phyloP scores from a whole-genome alignment of 208 protist species.

The Blechomonas ayalai region DNA sequence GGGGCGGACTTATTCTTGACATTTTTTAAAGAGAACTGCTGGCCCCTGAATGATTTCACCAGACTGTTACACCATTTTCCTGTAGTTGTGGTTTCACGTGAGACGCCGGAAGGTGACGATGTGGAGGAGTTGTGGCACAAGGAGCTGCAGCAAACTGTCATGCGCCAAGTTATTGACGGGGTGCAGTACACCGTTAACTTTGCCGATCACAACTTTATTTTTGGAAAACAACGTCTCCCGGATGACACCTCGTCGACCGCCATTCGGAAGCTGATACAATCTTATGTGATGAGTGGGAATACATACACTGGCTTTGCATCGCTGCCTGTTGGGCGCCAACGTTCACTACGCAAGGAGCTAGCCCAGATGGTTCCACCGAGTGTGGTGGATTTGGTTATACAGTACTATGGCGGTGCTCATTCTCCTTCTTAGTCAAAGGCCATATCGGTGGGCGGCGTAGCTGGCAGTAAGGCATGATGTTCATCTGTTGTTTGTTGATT shows the following conservation, averaged over 20 bases:
- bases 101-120: slow-evolving; percentile 1
- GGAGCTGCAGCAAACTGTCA: neutral
- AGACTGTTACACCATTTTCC: slow-evolving; percentile 44
- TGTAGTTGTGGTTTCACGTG: slow-evolving; percentile 37
- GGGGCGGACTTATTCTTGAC: slow-evolving; percentile 69
- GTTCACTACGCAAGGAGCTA: no score
- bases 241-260: slow-evolving; percentile 50
- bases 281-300: no score
- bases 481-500: no score
- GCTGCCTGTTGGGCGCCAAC: no score
- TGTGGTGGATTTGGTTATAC: slow-evolving; percentile 3
- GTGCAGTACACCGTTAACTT: slow-evolving; percentile 25
- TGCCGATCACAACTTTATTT: slow-evolving; percentile 29
- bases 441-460: no score
- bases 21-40: slow-evolving; percentile 61
- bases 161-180: slow-evolving; percentile 5
- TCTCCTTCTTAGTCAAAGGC: no score
- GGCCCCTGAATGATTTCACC: slow-evolving; percentile 46
- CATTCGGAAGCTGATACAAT: slow-evolving; percentile 25
- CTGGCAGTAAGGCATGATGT: no score
- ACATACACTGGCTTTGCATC: no score
- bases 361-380: slow-evolving; percentile 13
- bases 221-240: slow-evolving; percentile 15
- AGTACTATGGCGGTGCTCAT: slow-evolving; percentile 8
- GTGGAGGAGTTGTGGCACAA: slow-evolving; percentile 3